Evolutionary conservation across 805 yeast species (phyloP).

Genomic region (Candida mattraensis): DNA sequence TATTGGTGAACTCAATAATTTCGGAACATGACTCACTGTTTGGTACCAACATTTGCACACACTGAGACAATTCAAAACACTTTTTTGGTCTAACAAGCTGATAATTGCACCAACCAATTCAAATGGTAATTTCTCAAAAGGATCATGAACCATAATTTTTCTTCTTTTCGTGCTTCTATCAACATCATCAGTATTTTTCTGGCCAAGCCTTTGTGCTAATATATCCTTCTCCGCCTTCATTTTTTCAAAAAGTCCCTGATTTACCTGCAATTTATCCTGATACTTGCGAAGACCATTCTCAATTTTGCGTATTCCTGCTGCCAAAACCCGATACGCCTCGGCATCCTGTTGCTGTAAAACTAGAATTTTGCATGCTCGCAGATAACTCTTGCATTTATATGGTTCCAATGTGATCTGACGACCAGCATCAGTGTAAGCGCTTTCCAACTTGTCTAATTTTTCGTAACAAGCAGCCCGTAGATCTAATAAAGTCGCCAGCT

Average conservation of each 20-base stretch:
- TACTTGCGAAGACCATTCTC: constrained; percentile 32
- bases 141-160: constrained; percentile 19
- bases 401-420: constrained; percentile 40
- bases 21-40: constrained; percentile 10
- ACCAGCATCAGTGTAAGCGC: constrained; percentile 41
- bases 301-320: constrained; percentile 40
- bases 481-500: constrained; percentile 33
- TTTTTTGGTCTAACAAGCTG: constrained; percentile 14
- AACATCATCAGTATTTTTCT: not conserved
- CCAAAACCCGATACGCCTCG: constrained; percentile 39
- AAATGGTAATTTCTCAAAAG: constrained; percentile 24
- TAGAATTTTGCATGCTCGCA: constrained; percentile 43
- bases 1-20: constrained; percentile 12
- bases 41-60: constrained; percentile 23
- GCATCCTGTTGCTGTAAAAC: constrained; percentile 24
- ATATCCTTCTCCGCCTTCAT: constrained; percentile 18
- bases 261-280: constrained; percentile 28
- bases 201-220: constrained; percentile 4
- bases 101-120: constrained; percentile 23
- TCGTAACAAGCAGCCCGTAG: constrained; percentile 51
- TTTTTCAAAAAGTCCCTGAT: constrained; percentile 34
- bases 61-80: constrained; percentile 14
- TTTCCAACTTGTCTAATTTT: constrained; percentile 34
- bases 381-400: constrained; percentile 48
- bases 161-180: constrained; percentile 2